Evolutionary conservation across 495 filamentous ascomycete genomes (phyloP).

Genomic region (Parathielavia appendiculata): DNA sequence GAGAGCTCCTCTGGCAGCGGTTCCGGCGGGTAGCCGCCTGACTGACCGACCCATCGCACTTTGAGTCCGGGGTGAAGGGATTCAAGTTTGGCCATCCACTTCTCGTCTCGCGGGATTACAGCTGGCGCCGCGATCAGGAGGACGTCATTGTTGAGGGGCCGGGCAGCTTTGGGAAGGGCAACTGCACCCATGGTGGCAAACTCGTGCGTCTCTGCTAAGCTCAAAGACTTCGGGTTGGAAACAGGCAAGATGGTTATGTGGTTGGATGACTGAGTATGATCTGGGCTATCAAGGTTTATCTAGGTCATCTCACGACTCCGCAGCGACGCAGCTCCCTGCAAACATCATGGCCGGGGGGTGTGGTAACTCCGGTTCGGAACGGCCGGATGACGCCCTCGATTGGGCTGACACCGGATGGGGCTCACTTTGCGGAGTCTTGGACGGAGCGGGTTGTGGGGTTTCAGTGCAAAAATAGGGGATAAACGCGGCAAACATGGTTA

Average conservation of each 20-base stretch:
- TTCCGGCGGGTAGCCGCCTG: not conserved
- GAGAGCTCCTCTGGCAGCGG: constrained; percentile 15
- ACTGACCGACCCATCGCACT: constrained; percentile 26
- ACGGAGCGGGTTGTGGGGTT: too few relatives aligned
- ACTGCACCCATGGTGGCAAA: constrained; percentile 13
- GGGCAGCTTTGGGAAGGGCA: not conserved
- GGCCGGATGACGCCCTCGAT: too few relatives aligned
- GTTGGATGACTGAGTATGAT: too few relatives aligned
- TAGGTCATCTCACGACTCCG: too few relatives aligned
- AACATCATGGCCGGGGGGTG: too few relatives aligned
- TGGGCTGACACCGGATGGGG: too few relatives aligned
- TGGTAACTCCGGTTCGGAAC: too few relatives aligned
- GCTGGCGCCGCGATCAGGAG: constrained; percentile 20
- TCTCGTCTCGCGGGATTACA: constrained; percentile 7
- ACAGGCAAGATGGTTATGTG: not conserved
- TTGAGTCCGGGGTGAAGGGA: constrained; percentile 27
- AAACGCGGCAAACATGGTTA: too few relatives aligned
- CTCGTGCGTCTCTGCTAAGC: not conserved
- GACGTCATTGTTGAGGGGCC: constrained; percentile 18
- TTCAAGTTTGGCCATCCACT: constrained; percentile 28
- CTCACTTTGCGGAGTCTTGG: too few relatives aligned
- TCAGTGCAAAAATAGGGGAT: too few relatives aligned
- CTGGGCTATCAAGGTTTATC: too few relatives aligned
- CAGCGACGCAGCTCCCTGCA: too few relatives aligned
- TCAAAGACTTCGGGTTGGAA: not conserved